Evolutionary conservation across 2,329 filamentous ascomycete species (phyloP).

Genomic region (Arthrobotrys musiformis): DNA sequence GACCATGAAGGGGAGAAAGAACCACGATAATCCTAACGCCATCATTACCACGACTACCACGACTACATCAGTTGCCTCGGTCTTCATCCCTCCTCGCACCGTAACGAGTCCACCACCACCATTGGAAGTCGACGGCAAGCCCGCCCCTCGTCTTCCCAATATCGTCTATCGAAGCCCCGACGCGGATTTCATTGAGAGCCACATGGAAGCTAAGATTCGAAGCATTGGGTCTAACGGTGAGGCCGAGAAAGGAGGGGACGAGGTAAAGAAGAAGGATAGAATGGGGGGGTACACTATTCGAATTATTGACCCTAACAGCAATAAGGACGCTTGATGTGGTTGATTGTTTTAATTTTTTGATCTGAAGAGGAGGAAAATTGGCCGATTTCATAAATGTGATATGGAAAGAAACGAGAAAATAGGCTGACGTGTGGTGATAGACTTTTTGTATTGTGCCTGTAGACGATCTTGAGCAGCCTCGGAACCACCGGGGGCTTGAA

Average conservation of each 20-base stretch:
- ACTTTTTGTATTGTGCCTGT: background rate
- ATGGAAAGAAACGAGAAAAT: background rate
- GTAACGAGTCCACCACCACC: background rate
- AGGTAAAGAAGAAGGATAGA: background rate
- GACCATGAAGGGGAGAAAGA: background rate
- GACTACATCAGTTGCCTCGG: background rate
- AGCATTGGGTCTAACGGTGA: background rate
- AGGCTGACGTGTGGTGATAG: background rate
- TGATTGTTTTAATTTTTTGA: background rate
- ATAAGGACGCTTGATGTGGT: background rate
- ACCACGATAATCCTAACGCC: background rate
- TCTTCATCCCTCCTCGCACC: background rate
- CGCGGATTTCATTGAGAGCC: conserved; percentile 9
- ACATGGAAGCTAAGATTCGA: background rate
- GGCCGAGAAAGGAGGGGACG: background rate
- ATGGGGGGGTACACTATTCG: conserved; percentile 29
- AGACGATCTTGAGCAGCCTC: too few species aligned
- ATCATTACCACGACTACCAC: background rate
- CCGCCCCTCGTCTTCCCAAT: background rate
- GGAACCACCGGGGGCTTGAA: too few species aligned
- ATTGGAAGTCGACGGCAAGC: background rate
- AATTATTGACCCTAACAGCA: background rate
- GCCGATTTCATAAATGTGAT: background rate
- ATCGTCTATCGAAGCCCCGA: conserved; percentile 14
- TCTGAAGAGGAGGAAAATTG: background rate